phyloP scores from a whole-genome alignment of 2,329 filamentous ascomycete species.

The Arachnomyces sp. region DNA sequence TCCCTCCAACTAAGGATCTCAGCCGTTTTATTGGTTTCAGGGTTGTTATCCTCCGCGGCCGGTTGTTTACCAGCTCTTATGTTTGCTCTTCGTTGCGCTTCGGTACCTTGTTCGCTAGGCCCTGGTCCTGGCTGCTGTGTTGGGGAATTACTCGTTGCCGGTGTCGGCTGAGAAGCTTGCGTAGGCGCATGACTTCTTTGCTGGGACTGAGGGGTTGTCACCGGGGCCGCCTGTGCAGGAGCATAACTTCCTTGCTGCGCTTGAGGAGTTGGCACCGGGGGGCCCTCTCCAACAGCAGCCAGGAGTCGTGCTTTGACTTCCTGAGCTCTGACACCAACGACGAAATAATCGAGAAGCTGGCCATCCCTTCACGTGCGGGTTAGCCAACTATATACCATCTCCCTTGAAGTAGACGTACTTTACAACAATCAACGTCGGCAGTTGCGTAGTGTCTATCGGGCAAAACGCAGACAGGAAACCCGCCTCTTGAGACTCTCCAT shows the following conservation, averaged over 20 bases:
- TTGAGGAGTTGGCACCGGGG: constrained; percentile 7
- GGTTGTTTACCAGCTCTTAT: constrained; percentile 16
- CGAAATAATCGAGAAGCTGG: constrained; percentile 67
- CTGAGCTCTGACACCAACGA: constrained; percentile 53
- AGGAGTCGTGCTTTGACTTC: constrained; percentile 56
- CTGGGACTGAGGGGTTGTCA: constrained; percentile 2
- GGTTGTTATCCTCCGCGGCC: background rate
- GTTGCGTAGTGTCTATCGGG: constrained; percentile 54
- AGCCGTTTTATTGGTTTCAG: constrained; percentile 29
- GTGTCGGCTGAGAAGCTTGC: constrained; percentile 5
- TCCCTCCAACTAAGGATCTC: constrained; percentile 45
- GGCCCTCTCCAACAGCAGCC: constrained; percentile 30
- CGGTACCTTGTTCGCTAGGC: constrained; percentile 3
- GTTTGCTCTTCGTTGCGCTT: constrained; percentile 15
- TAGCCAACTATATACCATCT: constrained; percentile 9
- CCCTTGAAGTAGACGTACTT: constrained; percentile 41
- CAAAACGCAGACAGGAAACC: constrained; percentile 75
- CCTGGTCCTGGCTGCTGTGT: no score
- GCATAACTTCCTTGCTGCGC: constrained; percentile 3
- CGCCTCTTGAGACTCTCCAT: constrained; percentile 68
- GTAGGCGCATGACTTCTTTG: constrained; percentile 4
- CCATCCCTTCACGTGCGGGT: constrained; percentile 50
- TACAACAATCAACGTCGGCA: constrained; percentile 74
- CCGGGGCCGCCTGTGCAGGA: constrained; percentile 6
- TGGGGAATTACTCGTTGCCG: constrained; percentile 12